These are phyloP conservation scores for Arthrinium phaeospermum DNA, from an alignment of 2,329 filamentous ascomycete species.

Conservation along the genomic window DNA sequence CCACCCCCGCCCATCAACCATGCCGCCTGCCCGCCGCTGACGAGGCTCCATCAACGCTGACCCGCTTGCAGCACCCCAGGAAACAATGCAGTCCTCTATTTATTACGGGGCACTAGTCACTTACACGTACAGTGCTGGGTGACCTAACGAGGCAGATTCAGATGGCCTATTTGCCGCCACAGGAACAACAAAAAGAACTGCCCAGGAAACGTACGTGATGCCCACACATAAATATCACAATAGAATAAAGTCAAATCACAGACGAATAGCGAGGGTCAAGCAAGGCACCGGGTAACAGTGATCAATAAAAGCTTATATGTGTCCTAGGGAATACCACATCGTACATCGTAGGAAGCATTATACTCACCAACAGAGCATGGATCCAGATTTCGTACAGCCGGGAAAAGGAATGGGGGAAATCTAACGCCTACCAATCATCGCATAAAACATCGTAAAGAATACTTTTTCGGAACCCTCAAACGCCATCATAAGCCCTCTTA, in stretches of 20 bases:
- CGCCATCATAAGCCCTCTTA: slow-evolving; percentile 42
- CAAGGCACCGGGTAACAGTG: background rate
- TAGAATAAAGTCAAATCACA: background rate
- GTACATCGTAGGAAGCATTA: slow-evolving; percentile 17
- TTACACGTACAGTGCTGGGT: background rate
- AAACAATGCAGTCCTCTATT: background rate
- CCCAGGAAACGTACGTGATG: no score
- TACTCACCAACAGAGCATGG: slow-evolving; percentile 12
- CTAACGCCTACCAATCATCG: slow-evolving; percentile 15
- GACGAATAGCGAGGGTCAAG: background rate
- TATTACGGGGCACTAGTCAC: background rate
- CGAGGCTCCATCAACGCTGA: background rate
- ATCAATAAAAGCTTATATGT: slow-evolving; percentile 2
- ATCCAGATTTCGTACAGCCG: slow-evolving; percentile 5
- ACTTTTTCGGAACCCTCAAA: slow-evolving; percentile 40
- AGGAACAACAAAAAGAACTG: background rate
- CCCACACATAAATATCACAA: background rate
- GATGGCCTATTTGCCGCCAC: background rate
- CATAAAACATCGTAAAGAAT: slow-evolving; percentile 17
- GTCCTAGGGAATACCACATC: slow-evolving; percentile 12
- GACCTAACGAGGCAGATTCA: background rate
- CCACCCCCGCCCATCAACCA: background rate
- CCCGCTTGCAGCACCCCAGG: background rate
- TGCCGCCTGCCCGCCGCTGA: background rate
- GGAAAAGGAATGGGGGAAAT: background rate